phyloP scores from a whole-genome alignment of 2,329 filamentous ascomycete genomes.

The Ophiocordyceps sinensis region DNA sequence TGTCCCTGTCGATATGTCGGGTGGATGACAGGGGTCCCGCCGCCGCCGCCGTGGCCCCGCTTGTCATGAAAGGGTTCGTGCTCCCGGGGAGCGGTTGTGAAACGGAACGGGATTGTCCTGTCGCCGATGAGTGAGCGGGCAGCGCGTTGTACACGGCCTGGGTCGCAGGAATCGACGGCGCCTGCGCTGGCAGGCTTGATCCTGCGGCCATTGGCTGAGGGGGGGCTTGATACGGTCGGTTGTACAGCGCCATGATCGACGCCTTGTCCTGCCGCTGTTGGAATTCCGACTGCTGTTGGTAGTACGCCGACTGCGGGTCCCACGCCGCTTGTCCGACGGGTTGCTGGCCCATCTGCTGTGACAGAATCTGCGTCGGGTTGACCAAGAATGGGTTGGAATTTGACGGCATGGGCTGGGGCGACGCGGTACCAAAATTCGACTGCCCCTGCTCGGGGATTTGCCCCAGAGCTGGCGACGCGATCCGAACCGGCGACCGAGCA shows the following conservation, averaged over 20 bases:
- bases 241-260: slow-evolving; percentile 64
- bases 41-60: slow-evolving; percentile 9
- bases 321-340: slow-evolving; percentile 7
- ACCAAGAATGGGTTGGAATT: slow-evolving; percentile 23
- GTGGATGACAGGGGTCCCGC: slow-evolving; percentile 28
- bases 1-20: slow-evolving; percentile 46
- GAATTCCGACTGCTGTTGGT: slow-evolving; percentile 19
- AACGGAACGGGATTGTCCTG: slow-evolving; percentile 13
- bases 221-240: slow-evolving; percentile 39
- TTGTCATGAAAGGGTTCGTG: slow-evolving; percentile 44
- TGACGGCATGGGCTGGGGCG: slow-evolving; percentile 15
- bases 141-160: slow-evolving; percentile 9
- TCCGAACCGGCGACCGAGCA: slow-evolving; percentile 31
- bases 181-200: slow-evolving; percentile 12
- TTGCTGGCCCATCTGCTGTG: slow-evolving; percentile 11
- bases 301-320: slow-evolving; percentile 9
- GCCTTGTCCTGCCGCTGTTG: slow-evolving; percentile 49
- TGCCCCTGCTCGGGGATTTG: slow-evolving; percentile 40
- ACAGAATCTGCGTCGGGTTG: slow-evolving; percentile 10
- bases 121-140: slow-evolving; percentile 10
- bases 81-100: slow-evolving; percentile 23
- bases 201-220: slow-evolving; percentile 18
- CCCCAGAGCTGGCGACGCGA: slow-evolving; percentile 33
- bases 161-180: slow-evolving; percentile 15
- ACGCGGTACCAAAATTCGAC: slow-evolving; percentile 22